Evolutionary conservation across 2,329 filamentous ascomycete genomes (phyloP).

Genomic region (Lachnellula willkommii): DNA sequence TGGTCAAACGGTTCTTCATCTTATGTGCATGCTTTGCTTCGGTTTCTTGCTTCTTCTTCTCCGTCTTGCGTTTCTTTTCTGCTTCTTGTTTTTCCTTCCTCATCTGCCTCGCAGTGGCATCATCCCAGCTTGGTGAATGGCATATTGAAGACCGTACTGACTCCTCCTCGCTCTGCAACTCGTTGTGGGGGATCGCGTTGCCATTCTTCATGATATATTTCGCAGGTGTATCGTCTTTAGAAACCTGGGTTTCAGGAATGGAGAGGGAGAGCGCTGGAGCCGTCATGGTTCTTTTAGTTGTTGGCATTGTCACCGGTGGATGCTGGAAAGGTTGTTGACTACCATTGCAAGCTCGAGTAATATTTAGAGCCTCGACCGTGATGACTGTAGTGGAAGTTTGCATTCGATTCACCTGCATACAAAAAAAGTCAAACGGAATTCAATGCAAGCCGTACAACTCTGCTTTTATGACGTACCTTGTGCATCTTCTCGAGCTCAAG

Average conservation of each 20-base stretch:
- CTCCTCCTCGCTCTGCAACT: slow-evolving; percentile 12
- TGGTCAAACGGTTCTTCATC: slow-evolving; percentile 31
- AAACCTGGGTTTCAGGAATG: slow-evolving; percentile 9
- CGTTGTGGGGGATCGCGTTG: slow-evolving; percentile 13
- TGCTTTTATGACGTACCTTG: slow-evolving; percentile 43
- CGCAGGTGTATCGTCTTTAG: slow-evolving; percentile 8
- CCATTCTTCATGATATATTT: slow-evolving; percentile 19
- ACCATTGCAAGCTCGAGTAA: slow-evolving; percentile 4
- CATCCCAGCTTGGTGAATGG: slow-evolving; percentile 58
- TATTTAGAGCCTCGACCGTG: slow-evolving; percentile 12
- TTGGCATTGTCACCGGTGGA: slow-evolving; percentile 8
- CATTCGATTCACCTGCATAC: slow-evolving; percentile 36
- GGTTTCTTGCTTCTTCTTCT: slow-evolving; percentile 36
- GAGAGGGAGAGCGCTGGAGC: slow-evolving; percentile 17
- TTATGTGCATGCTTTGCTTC: slow-evolving; percentile 37
- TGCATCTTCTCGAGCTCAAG: slow-evolving; percentile 53
- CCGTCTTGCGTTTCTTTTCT: slow-evolving; percentile 38
- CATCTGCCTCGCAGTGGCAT: slow-evolving; percentile 44
- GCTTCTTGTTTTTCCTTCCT: slow-evolving; percentile 40
- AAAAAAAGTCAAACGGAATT: slow-evolving; percentile 26
- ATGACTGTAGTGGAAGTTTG: slow-evolving; percentile 21
- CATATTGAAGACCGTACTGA: slow-evolving; percentile 41
- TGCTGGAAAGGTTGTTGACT: slow-evolving; percentile 10
- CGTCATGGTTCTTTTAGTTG: slow-evolving; percentile 20
- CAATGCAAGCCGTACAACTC: slow-evolving; percentile 22